Evolutionary conservation across 805 yeast genomes (phyloP), one percentile per base, ranked within the genome.

Genomic region (Jamesozyma spencerorum): DNA sequence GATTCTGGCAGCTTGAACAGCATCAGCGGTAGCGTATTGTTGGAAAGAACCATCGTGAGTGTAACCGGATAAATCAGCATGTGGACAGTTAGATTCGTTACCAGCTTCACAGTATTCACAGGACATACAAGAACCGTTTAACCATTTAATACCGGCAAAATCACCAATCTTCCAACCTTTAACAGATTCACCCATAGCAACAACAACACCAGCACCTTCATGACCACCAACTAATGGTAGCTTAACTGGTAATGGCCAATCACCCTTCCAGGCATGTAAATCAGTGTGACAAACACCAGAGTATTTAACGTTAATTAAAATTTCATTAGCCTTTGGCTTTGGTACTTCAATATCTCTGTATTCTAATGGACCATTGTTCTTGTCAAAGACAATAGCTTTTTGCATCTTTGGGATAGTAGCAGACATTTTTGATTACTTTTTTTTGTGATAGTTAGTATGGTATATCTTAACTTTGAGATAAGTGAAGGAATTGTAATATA

Each of bases 221-320:
- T 77, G 84, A 56, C 84, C 84, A 53, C 84, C 84, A 35, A 77
- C 80, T 51, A 77, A 66, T 32, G 82, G 83, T 51, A 77, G 65
- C 70, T 70, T 50, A 68, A 64, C 62, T 56, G 63, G 72, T 64
- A 78, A 68, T 45, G 83, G 77, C 82, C 81, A 77, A 57, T 77
- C 82, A 54, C 81, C 81, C 57, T 75, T 73, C 81, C 81, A 77
- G 33, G 84, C 84, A 65, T 79, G 85, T 59, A 79, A 72, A 58
- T 79, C 85, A 22, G 84, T 77, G 69, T 79, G 85, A 60, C 85
- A 79, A 43, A 79, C 84, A 63, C 85, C 85, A 11, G 85, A 78
- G 66, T 76, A 79, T 64, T 77, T 77, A 58, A 79, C 79, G 56
- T 79, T 73, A 54, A 79, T 69, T 59, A 79, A 69, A 44, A 79